Base-by-base conservation (phyloP, 768 basidiomycete species). In the Pleurotus ostreatus region DNA sequence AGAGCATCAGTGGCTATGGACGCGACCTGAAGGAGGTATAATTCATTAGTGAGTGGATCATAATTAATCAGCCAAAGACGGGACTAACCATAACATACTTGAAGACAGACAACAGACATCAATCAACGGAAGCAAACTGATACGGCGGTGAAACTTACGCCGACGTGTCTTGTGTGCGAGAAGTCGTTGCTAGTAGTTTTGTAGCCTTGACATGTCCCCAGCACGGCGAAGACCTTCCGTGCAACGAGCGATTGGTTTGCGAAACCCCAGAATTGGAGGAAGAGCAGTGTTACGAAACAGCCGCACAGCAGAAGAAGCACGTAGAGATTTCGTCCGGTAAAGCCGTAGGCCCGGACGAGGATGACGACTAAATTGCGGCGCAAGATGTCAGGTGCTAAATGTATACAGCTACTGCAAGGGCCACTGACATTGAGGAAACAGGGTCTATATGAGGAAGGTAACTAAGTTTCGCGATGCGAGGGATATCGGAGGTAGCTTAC, bases 321-420 rank as follows among this genome's bases (percentile, higher is more conserved):
- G 18, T 37, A 16, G 15, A 37, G 58, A 11, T 51, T 61, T 34
- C 63, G 55, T 39, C 66, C 68, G 7, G 68, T 63, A 44, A 69
- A 69, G 2, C 65, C 68, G 58, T 66, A 66, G n/a, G 66, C 63
- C 15, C 68, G 52, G n/a, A 62, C 57, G 22, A 64, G 39, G 52
- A 68, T 60, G 1, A 66, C 66, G 23, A 63, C 67, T 68, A 41
- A 44, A 44, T n/a, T 44, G n/a, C 41, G 41, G 34, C n/a, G 51
- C n/a, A 12, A 39, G 15, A 25, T 20, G 48, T 49, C 39, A 53
- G 51, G 23, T 34, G 30, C n/a, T 41, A 40, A 40, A 13, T 15
- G 9, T 53, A 15, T 41, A 16, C 41, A 18, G 15, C 26, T 7
- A 16, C 7, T 34, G 26, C 22, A 41, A 41, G 39, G 51, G 51